Conservation (phyloP, 768 basidiomycete genomes). For the Lactarius sp. region DNA sequence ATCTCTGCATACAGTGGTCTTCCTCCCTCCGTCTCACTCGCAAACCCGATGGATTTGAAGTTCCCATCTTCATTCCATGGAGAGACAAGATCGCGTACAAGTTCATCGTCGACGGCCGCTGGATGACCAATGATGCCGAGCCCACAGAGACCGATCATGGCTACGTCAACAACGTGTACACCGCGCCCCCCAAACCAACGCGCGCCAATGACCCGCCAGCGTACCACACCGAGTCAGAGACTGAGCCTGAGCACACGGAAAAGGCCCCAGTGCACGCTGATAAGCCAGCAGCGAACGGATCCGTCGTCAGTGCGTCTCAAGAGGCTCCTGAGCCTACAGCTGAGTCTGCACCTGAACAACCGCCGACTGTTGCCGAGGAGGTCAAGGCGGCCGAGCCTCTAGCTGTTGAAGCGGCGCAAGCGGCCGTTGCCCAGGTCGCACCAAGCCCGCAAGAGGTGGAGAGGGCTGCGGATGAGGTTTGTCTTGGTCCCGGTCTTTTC, state of each 20-base stretch:
- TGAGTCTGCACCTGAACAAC: not conserved
- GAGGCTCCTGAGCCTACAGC: slow-evolving; percentile 2
- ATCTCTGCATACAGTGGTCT: slow-evolving; percentile 28
- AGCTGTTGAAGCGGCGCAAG: slow-evolving; percentile 7
- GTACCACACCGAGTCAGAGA: slow-evolving; percentile 4
- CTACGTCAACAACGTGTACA: slow-evolving; percentile 34
- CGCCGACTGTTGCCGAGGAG: not conserved
- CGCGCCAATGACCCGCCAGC: not conserved
- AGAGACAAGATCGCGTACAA: slow-evolving; percentile 32
- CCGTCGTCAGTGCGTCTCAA: slow-evolving; percentile 5
- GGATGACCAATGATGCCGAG: slow-evolving; percentile 30
- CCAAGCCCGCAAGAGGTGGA: slow-evolving; percentile 14
- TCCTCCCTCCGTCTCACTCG: slow-evolving; percentile 31
- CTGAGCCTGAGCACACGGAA: slow-evolving; percentile 12
- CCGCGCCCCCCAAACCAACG: slow-evolving; percentile 24
- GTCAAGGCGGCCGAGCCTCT: not conserved
- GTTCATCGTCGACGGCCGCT: slow-evolving; percentile 36
- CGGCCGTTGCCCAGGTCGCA: slow-evolving; percentile 8
- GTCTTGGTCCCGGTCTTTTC: not conserved
- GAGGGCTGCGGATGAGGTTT: slow-evolving; percentile 10
- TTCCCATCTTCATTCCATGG: slow-evolving; percentile 29
- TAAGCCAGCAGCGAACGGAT: slow-evolving; percentile 10
- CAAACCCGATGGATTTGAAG: slow-evolving; percentile 30
- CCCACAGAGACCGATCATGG: slow-evolving; percentile 31
- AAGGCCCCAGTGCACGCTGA: not conserved